Conservation (phyloP, 495 filamentous ascomycete species). For the Lineolata rhizophorae region DNA sequence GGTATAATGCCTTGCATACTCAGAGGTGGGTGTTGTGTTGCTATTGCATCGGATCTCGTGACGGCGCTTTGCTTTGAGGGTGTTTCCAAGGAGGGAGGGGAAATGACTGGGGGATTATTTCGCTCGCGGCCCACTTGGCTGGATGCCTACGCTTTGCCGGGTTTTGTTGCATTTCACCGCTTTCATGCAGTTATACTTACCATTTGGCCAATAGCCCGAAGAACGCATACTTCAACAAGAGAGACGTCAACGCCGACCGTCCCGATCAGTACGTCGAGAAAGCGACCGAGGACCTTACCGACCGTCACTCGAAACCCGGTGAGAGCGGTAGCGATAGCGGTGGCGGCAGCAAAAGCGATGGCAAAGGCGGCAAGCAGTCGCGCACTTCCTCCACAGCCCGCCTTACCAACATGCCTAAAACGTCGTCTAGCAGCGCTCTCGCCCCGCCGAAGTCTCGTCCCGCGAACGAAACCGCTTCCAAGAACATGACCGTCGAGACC, state of each 20-base stretch:
- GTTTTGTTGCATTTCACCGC: no score
- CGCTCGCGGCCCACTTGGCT: no score
- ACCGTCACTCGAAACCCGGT: conserved; percentile 7
- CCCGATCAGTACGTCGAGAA: no score
- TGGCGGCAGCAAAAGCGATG: conserved; percentile 20
- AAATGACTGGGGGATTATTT: no score
- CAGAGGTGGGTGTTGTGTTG: no score
- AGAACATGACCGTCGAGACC: conserved; percentile 95
- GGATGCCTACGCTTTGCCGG: no score
- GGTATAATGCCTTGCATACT: no score
- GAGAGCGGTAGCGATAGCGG: conserved; percentile 45
- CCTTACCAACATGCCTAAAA: conserved; percentile 5
- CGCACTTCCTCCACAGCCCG: not conserved
- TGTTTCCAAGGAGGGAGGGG: no score
- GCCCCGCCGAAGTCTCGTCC: conserved; percentile 28
- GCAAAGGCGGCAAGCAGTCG: conserved; percentile 13
- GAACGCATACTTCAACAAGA: conserved; percentile 17
- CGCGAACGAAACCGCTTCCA: conserved; percentile 46
- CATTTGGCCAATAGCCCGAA: conserved; percentile 16
- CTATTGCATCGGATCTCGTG: no score
- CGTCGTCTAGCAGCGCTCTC: conserved; percentile 15
- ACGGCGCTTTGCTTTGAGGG: no score
- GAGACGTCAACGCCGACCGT: no score
- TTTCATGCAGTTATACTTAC: conserved; percentile 1
- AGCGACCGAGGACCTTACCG: conserved; percentile 17